Evolutionary conservation across 2,329 filamentous ascomycete genomes (phyloP).

Genomic region (Claviceps spartinae): DNA sequence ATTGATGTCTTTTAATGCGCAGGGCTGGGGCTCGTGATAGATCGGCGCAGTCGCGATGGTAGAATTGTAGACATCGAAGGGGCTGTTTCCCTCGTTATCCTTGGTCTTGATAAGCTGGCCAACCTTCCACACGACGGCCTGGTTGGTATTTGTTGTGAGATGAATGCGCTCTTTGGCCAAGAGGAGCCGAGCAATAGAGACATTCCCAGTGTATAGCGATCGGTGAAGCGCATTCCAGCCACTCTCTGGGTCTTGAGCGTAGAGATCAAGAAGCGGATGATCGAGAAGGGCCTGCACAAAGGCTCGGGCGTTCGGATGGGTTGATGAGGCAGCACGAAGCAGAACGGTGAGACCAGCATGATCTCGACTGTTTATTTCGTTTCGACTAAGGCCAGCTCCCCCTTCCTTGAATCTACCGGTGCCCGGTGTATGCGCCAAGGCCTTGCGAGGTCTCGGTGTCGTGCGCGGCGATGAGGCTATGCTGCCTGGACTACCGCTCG

Average conservation of each 20-base stretch:
- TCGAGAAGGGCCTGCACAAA: constrained; percentile 73
- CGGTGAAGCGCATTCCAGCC: constrained; percentile 93
- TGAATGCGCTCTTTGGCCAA: constrained; percentile 64
- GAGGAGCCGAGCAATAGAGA: constrained; percentile 70
- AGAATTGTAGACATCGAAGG: constrained; percentile 81
- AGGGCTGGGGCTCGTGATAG: constrained; percentile 11
- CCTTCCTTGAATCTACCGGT: constrained; percentile 31
- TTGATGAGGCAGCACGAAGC: constrained; percentile 70
- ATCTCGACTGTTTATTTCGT: constrained; percentile 78
- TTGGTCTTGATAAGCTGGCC: constrained; percentile 85
- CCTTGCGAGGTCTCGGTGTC: constrained; percentile 36
- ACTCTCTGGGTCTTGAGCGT: constrained; percentile 77
- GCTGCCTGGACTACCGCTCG: constrained; percentile 27
- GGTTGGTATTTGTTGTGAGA: constrained; percentile 39
- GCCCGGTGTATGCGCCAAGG: constrained; percentile 34
- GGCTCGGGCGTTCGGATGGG: constrained; percentile 49
- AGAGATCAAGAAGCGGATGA: constrained; percentile 72
- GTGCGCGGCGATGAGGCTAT: constrained; percentile 36
- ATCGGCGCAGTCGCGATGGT: constrained; percentile 52
- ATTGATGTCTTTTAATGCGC: constrained; percentile 44
- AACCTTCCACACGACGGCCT: constrained; percentile 45
- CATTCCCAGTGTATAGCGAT: constrained; percentile 79
- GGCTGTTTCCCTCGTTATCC: constrained; percentile 86
- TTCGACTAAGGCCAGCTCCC: constrained; percentile 30
- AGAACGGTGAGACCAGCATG: constrained; percentile 69